Conservation (phyloP, 495 filamentous ascomycete species). For the Cercophora scortea region DNA sequence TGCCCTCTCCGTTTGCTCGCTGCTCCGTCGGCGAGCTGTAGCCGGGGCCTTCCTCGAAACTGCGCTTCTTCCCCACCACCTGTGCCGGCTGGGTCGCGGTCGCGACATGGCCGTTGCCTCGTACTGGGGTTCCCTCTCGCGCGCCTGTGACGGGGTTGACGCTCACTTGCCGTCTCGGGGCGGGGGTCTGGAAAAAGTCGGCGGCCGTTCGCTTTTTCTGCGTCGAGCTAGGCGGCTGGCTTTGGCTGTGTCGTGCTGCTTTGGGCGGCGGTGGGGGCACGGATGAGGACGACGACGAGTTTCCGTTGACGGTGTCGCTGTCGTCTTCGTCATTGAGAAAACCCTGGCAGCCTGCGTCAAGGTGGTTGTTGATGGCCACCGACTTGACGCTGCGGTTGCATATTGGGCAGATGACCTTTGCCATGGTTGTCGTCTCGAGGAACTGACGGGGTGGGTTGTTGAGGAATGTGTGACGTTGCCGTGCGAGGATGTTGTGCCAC, state of each 20-base stretch:
- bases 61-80: slow-evolving; percentile 24
- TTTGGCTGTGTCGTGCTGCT: slow-evolving; percentile 1
- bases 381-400: slow-evolving; percentile 71
- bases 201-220: slow-evolving; percentile 51
- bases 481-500: too few relatives aligned
- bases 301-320: slow-evolving; percentile 8
- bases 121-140: slow-evolving; percentile 11
- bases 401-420: slow-evolving; percentile 71
- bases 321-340: slow-evolving; percentile 31
- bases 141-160: slow-evolving; percentile 5
- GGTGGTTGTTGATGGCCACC: slow-evolving; percentile 77
- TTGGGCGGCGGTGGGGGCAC: background rate
- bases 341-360: slow-evolving; percentile 73
- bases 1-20: slow-evolving; percentile 4
- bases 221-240: slow-evolving; percentile 23
- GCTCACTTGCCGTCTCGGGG: slow-evolving; percentile 44
- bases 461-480: background rate
- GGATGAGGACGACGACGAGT: background rate
- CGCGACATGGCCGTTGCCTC: slow-evolving; percentile 15
- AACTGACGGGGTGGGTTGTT: slow-evolving; percentile 1
- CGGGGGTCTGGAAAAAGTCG: slow-evolving; percentile 71
- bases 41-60: slow-evolving; percentile 37
- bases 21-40: slow-evolving; percentile 15
- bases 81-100: slow-evolving; percentile 5
- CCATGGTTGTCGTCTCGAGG: background rate